Conservation (phyloP, 257 asterid species). For the Schizonepeta tenuifolia region DNA sequence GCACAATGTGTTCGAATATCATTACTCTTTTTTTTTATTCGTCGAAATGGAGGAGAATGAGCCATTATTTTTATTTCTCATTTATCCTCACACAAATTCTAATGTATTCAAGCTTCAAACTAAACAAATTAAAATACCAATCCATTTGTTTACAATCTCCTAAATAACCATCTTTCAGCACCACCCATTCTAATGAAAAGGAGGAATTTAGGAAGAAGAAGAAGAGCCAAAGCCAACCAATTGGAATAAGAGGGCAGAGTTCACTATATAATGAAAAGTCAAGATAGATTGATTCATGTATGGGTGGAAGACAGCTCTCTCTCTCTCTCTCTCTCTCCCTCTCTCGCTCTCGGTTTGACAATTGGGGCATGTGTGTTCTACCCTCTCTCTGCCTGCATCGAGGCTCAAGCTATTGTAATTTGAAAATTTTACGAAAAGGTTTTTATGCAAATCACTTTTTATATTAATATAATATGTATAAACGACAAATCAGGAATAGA, state of each 20-base stretch:
- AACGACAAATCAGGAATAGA: background rate
- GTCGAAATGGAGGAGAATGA: background rate
- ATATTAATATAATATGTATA: too few species aligned
- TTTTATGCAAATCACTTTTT: too few species aligned
- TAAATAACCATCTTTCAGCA: background rate
- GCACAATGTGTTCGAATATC: too few species aligned
- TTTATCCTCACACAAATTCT: background rate
- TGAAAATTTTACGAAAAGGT: too few species aligned
- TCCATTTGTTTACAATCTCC: background rate
- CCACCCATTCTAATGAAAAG: too few species aligned
- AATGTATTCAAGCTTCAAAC: too few species aligned
- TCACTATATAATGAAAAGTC: background rate
- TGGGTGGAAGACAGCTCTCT: conserved; percentile 15
- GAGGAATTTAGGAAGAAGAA: background rate
- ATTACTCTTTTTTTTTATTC: too few species aligned
- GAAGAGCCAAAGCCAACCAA: background rate
- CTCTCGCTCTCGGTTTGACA: background rate
- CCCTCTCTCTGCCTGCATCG: too few species aligned
- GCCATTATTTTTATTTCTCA: too few species aligned
- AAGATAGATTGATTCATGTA: background rate
- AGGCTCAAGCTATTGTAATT: too few species aligned
- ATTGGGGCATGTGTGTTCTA: background rate
- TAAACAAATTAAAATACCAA: background rate
- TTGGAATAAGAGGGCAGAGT: background rate
- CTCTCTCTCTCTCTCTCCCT: background rate